Conservation (phyloP, 495 filamentous ascomycete genomes). For the Cercophora samala region DNA sequence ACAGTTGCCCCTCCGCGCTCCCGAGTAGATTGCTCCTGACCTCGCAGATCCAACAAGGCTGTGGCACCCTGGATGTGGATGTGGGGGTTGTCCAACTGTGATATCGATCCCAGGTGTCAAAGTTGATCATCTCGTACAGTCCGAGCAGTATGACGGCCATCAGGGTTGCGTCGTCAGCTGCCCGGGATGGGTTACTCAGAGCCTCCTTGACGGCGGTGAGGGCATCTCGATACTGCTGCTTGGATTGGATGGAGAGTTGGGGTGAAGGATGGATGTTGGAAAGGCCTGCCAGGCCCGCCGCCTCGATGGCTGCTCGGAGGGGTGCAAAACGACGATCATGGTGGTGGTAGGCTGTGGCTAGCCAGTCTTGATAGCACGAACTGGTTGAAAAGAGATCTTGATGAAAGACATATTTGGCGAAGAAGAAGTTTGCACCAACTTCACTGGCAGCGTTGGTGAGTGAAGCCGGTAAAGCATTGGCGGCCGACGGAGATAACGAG, state of each 20-base stretch:
- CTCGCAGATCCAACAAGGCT: neutral
- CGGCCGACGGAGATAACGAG: neutral
- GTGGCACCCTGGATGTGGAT: neutral
- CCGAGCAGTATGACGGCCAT: neutral
- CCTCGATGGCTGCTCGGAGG: neutral
- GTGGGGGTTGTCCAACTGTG: neutral
- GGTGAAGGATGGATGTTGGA: neutral
- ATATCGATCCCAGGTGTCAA: neutral
- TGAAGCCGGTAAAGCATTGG: neutral
- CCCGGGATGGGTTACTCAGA: neutral
- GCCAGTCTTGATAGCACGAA: neutral
- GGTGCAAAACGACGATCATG: neutral
- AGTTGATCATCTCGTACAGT: neutral
- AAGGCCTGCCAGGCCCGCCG: neutral
- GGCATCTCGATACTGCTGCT: neutral
- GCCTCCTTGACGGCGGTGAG: neutral
- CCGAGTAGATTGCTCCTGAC: neutral
- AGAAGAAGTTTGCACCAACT: neutral
- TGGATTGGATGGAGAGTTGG: neutral
- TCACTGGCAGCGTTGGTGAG: neutral
- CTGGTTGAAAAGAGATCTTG: neutral
- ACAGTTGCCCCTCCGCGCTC: neutral
- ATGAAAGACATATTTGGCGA: neutral
- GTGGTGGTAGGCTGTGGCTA: neutral
- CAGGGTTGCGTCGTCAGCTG: neutral